phyloP scores from a whole-genome alignment of 257 asterid species.

The Solanum okadae region DNA sequence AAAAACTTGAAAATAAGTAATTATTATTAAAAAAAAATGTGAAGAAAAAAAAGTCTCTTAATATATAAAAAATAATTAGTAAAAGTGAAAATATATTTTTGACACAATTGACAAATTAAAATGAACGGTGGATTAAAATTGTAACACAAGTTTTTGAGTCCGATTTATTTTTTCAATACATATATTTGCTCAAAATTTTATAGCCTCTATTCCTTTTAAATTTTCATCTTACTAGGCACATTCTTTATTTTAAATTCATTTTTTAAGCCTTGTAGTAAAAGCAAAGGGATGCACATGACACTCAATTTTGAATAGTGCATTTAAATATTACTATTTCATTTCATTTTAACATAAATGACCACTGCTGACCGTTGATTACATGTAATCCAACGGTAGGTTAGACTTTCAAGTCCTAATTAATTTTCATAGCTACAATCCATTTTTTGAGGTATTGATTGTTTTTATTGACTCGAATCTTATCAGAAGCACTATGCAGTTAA shows the following conservation, averaged over 20 bases:
- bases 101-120: too few species aligned
- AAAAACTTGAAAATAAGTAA: neutral
- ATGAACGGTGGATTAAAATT: neutral
- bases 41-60: neutral
- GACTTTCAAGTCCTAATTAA: neutral
- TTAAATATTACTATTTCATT: neutral
- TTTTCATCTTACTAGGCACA: neutral
- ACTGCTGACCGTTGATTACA: neutral
- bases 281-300: neutral
- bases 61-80: too few species aligned
- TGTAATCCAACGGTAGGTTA: neutral
- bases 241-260: neutral
- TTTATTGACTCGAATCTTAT: neutral
- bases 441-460: neutral
- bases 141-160: too few species aligned
- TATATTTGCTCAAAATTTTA: too few species aligned
- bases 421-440: neutral
- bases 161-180: too few species aligned
- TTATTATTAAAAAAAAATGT: too few species aligned
- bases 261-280: neutral
- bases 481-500: neutral
- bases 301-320: neutral
- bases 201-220: neutral
- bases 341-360: neutral
- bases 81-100: too few species aligned